These are phyloP conservation scores for Geosmithia morbida DNA, from an alignment of 2,329 filamentous ascomycete species.

Conservation along the genomic window DNA sequence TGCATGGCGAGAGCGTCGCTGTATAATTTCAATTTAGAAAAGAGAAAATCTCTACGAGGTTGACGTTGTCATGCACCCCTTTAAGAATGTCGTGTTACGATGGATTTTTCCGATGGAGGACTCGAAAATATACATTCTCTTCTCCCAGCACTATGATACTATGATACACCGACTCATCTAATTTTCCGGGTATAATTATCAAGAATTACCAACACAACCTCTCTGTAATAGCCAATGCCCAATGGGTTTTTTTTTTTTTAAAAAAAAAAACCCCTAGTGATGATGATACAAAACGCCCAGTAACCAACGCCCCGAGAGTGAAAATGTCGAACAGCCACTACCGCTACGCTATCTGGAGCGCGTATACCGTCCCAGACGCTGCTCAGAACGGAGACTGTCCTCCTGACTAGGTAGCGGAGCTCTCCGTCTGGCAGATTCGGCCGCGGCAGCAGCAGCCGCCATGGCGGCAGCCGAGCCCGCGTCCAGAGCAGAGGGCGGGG, in stretches of 20 bases:
- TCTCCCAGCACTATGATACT: no score
- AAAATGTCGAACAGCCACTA: neutral
- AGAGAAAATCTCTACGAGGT: no score
- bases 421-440: constrained; percentile 28
- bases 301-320: neutral
- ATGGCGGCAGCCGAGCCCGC: constrained; percentile 7
- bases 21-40: no score
- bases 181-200: no score
- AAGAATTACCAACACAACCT: no score
- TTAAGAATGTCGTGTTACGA: no score
- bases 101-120: no score
- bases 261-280: neutral
- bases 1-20: neutral
- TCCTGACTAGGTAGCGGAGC: constrained; percentile 71
- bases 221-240: no score
- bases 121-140: no score
- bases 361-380: constrained; percentile 50
- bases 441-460: constrained; percentile 11
- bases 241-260: no score
- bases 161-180: no score
- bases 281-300: neutral
- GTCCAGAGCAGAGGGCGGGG: constrained; percentile 12
- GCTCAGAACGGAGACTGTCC: constrained; percentile 67
- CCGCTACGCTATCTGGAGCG: constrained; percentile 24
- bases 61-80: no score